A percentile compares a stretch with the other conserved stretches of the same genome.
Evolutionary conservation across 495 filamentous ascomycete genomes (phyloP).

Genomic region (Oidiodendron maius): DNA sequence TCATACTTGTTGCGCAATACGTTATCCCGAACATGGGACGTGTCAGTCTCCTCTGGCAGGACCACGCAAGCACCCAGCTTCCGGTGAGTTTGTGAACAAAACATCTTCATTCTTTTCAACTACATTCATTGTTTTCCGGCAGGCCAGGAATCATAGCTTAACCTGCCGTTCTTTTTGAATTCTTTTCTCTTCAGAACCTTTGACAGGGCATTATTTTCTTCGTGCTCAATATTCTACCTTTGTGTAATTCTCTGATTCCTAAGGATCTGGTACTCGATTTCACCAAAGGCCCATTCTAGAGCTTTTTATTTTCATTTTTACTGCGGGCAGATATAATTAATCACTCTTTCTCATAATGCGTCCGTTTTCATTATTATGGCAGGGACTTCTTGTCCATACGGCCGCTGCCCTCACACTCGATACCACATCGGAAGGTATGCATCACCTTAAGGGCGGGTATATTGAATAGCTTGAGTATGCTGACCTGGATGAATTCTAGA

Average conservation of each 20-base stretch:
- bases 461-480: background rate
- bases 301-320: too few relatives aligned
- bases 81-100: background rate
- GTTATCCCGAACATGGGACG: background rate
- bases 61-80: background rate
- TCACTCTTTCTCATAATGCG: conserved; percentile 11
- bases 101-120: background rate
- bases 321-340: background rate
- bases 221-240: too few relatives aligned
- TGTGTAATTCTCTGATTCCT: too few relatives aligned
- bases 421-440: conserved; percentile 16
- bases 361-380: conserved; percentile 13
- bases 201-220: conserved; percentile 19
- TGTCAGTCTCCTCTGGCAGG: background rate
- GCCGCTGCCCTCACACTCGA: conserved; percentile 17
- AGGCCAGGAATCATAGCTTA: background rate
- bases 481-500: conserved; percentile 25
- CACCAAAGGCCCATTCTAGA: too few relatives aligned
- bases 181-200: conserved; percentile 14
- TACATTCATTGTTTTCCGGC: background rate
- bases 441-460: background rate
- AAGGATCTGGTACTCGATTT: too few relatives aligned
- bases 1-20: background rate
- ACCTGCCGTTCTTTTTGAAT: background rate
- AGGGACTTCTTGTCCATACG: conserved; percentile 6